Percentiles rank a stretch among this genome's conserved stretches.
phyloP scores from a whole-genome alignment of 345 rosid genomes.

The Linum lewisii region DNA sequence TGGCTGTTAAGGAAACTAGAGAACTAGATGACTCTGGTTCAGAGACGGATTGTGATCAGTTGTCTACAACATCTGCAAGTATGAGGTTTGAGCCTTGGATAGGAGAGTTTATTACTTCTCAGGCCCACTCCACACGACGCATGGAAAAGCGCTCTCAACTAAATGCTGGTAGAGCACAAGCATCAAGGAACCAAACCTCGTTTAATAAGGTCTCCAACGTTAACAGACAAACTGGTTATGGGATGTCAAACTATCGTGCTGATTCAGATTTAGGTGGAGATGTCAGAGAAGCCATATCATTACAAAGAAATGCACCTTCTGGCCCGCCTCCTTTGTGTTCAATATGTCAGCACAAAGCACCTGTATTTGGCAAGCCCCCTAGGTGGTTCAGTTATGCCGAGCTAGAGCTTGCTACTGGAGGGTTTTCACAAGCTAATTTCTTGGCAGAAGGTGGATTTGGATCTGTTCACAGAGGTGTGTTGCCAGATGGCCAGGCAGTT shows the following conservation, averaged over 20 bases:
- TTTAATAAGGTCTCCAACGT: slow-evolving; percentile 41
- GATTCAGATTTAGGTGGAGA: slow-evolving; percentile 61
- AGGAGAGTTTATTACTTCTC: slow-evolving; percentile 46
- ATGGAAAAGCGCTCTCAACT: slow-evolving; percentile 43
- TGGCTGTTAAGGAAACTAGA: slow-evolving; percentile 43
- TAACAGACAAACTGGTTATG: slow-evolving; percentile 44
- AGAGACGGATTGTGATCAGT: slow-evolving; percentile 68
- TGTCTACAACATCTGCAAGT: slow-evolving; percentile 69
- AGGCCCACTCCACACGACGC: slow-evolving; percentile 37
- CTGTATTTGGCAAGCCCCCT: slow-evolving; percentile 95
- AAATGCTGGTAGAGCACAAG: slow-evolving; percentile 20
- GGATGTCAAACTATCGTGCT: slow-evolving; percentile 38
- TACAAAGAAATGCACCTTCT: slow-evolving; percentile 70
- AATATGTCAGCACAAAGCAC: slow-evolving; percentile 94
- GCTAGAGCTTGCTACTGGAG: slow-evolving; percentile 94
- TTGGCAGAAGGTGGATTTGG: slow-evolving; percentile 99
- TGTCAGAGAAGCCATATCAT: slow-evolving; percentile 77
- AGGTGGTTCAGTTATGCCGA: slow-evolving; percentile 91
- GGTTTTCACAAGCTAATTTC: slow-evolving; percentile 95
- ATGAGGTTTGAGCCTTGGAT: slow-evolving; percentile 86
- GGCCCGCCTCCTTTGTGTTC: slow-evolving; percentile 98
- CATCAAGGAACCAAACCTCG: slow-evolving; percentile 28
- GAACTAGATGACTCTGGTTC: slow-evolving; percentile 57
- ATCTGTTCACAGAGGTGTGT: slow-evolving; percentile 91
- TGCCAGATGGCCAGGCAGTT: slow-evolving; percentile 97